Conservation (phyloP, 2,329 filamentous ascomycete species). For the Parafenestella ontariensis region DNA sequence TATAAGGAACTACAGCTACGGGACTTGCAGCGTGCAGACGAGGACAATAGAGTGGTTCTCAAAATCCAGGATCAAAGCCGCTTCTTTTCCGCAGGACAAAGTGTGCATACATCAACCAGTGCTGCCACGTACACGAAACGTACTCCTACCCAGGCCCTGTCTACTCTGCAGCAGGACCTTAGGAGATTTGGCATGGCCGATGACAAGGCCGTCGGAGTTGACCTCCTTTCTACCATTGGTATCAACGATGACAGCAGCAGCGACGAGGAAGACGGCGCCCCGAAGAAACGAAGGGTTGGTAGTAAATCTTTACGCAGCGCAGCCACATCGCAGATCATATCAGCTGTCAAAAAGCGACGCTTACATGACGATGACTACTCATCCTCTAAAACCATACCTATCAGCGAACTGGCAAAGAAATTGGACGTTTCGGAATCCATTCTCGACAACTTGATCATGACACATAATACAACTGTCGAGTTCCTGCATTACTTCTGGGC, state of each 20-base stretch:
- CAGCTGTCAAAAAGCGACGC: conserved; percentile 68
- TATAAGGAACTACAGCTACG: conserved; percentile 78
- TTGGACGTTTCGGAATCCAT: conserved; percentile 52
- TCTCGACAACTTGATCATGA: conserved; percentile 71
- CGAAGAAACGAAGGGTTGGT: conserved; percentile 67
- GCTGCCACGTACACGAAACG: conserved; percentile 71
- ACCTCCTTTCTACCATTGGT: conserved; percentile 70
- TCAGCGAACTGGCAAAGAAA: conserved; percentile 39
- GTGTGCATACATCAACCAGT: conserved; percentile 54
- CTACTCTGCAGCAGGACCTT: conserved; percentile 69
- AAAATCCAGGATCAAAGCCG: conserved; percentile 87
- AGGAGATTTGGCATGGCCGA: conserved; percentile 50
- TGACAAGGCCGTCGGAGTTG: conserved; percentile 47
- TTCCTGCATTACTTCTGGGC: conserved; percentile 98
- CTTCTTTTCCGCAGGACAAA: conserved; percentile 70
- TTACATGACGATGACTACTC: conserved; percentile 59
- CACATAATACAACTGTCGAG: conserved; percentile 91
- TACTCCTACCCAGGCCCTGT: conserved; percentile 72
- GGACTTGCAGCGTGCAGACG: conserved; percentile 77
- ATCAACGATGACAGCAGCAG: conserved; percentile 70
- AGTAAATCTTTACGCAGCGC: conserved; percentile 70
- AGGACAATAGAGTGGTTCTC: conserved; percentile 80
- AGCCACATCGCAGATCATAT: conserved; percentile 71
- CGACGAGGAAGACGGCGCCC: conserved; percentile 65
- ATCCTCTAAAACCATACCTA: conserved; percentile 29